These are phyloP conservation scores for Zygoascus ofunaensis DNA, from an alignment of 805 yeast species.

Conservation along the genomic window DNA sequence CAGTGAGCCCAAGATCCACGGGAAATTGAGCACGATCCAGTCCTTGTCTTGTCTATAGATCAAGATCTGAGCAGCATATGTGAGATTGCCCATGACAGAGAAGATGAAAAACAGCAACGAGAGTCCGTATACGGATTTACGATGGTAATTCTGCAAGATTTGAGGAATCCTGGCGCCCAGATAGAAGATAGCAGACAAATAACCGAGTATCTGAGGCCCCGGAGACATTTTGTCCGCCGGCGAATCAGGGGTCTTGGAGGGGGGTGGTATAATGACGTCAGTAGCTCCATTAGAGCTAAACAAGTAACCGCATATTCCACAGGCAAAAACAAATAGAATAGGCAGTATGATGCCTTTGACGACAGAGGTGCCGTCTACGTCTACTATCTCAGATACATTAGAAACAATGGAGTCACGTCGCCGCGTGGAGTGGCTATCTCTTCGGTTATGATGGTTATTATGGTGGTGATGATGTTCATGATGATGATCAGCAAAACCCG, in stretches of 20 bases:
- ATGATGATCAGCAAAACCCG: conserved; percentile 3
- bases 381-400: conserved; percentile 36
- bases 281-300: conserved; percentile 34
- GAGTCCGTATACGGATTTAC: conserved; percentile 78
- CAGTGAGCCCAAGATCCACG: conserved; percentile 72
- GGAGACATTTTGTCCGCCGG: conserved; percentile 20
- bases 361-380: conserved; percentile 1
- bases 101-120: conserved; percentile 71
- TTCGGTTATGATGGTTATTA: neutral
- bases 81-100: conserved; percentile 64
- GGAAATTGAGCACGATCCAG: conserved; percentile 52
- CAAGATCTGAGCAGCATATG: conserved; percentile 66
- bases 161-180: conserved; percentile 79
- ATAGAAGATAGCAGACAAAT: conserved; percentile 57
- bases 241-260: conserved; percentile 16
- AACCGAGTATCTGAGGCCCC: conserved; percentile 64
- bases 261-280: neutral
- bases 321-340: conserved; percentile 47
- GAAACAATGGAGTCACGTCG: conserved; percentile 45
- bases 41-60: conserved; percentile 52
- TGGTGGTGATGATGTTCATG: conserved; percentile 8
- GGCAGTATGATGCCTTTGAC: conserved; percentile 44
- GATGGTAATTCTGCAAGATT: conserved; percentile 64
- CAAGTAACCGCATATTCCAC: conserved; percentile 55
- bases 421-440: too few species aligned